A percentile compares a stretch with the other conserved stretches of the same genome.
Conservation (phyloP, 2,329 filamentous ascomycete genomes). For the Lizonia empirigonia region DNA sequence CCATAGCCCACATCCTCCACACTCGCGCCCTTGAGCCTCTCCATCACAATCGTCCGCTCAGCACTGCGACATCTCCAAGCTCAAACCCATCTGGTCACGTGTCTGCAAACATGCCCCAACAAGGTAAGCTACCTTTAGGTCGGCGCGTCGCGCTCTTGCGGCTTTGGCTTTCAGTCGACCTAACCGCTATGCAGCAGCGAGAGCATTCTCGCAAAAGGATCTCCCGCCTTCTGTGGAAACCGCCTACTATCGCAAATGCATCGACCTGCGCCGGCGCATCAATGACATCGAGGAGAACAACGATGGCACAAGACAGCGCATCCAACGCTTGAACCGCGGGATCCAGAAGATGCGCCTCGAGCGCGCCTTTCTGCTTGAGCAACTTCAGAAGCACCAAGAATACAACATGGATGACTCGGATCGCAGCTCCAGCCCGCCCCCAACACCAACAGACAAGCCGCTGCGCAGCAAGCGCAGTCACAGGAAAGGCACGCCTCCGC, state of each 20-base stretch:
- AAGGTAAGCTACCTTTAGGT: constrained; percentile 19
- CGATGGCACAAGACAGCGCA: constrained; percentile 78
- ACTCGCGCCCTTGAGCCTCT: not conserved
- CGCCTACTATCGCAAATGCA: constrained; percentile 95
- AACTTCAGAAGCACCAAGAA: constrained; percentile 56
- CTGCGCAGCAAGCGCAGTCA: constrained; percentile 75
- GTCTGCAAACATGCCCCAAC: constrained; percentile 28
- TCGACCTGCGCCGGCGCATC: constrained; percentile 88
- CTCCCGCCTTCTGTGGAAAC: constrained; percentile 90
- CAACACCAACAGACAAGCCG: constrained; percentile 80
- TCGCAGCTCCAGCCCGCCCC: constrained; percentile 77
- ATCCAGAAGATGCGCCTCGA: constrained; percentile 92
- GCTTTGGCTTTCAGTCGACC: not conserved
- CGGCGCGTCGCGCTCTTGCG: constrained; percentile 9
- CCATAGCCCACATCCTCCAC: not conserved
- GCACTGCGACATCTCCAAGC: not conserved
- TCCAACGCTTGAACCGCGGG: constrained; percentile 79
- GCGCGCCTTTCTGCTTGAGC: constrained; percentile 65
- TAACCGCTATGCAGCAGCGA: constrained; percentile 18
- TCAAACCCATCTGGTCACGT: not conserved
- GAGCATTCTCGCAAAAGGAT: constrained; percentile 45
- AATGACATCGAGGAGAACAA: constrained; percentile 92
- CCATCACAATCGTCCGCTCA: not conserved
- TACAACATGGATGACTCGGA: constrained; percentile 67
- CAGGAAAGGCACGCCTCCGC: constrained; percentile 44